Evolutionary conservation across 371 early-diverging fungal genomes (phyloP), one percentile per base, ranked within the genome.

Genomic region (Dichotomocladium elegans): DNA sequence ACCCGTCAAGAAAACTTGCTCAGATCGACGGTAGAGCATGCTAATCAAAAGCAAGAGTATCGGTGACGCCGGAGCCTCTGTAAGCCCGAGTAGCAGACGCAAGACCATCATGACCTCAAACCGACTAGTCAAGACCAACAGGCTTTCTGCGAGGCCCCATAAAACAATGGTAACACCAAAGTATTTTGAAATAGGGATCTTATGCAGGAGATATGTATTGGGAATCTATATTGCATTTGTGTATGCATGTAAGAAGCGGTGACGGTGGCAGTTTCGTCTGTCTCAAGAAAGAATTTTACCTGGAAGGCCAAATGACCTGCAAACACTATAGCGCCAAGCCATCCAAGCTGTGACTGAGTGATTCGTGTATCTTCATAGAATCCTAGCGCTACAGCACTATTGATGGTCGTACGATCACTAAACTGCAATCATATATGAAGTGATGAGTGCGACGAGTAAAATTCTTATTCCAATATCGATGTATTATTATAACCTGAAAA

Each of bases 21-120:
- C 63, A 14, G 35, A 31, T 15, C 58, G 53, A n/a, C 63, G 63
- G 25, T 54, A 63, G 12, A 63, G 34, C 15, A 35, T 46, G 10
- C 41, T 42, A 33, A 57, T 58, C 3, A 63, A 7, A 28, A 57
- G 53, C 28, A 46, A 40, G 34, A 43, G 51, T 11, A 27, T 34
- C 6, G 54, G 48, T 15, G 48, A 49, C 17, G 40, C 44, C 30
- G 50, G 35, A 11, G 53, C 58, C 55, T 63, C 58, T 19, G 53
- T 50, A 34, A 63, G 47, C 30, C 63, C 72, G n/a, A 72, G 57
- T 9, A 63, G 42, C 31, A 66, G 59, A 29, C 66, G 52, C 8
- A 66, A 27, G 12, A 47, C 60, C 19, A 54, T 53, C 14, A 66
- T 31, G 28, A 59, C 56, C 17, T 46, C 43, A 34, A 62, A 66